Conservation (phyloP, 495 filamentous ascomycete species). For the Neurospora tetrasperma region DNA sequence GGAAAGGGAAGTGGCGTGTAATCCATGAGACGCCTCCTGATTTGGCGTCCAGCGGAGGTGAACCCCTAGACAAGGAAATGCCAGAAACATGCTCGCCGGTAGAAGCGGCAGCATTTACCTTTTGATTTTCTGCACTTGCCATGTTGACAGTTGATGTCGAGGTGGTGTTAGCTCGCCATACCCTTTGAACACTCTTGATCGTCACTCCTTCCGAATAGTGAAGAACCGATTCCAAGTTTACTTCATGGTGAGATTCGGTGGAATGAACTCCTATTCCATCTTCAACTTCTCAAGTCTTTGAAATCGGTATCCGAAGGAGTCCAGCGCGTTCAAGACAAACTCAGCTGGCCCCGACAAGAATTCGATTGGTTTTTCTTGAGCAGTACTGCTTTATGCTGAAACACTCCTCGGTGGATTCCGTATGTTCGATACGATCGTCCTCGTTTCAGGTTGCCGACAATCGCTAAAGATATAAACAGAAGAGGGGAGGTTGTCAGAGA, state of each 20-base stretch:
- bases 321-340: neutral
- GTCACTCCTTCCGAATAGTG: neutral
- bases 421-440: neutral
- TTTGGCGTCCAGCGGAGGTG: neutral
- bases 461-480: neutral
- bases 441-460: neutral
- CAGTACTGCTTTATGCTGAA: neutral
- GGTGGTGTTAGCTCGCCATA: neutral
- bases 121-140: neutral
- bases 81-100: neutral
- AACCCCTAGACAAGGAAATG: neutral
- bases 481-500: neutral
- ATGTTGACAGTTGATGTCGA: neutral
- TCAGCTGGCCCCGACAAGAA: neutral
- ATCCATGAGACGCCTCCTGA: constrained; percentile 13
- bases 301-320: neutral
- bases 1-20: constrained; percentile 29
- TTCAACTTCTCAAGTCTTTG: neutral
- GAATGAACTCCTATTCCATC: neutral
- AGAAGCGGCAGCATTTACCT: neutral
- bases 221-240: neutral
- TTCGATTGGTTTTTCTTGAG: neutral
- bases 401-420: neutral
- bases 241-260: neutral
- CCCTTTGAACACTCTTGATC: neutral